phyloP scores from a whole-genome alignment of 352 stramenopile species.

The Globisporangium solare region DNA sequence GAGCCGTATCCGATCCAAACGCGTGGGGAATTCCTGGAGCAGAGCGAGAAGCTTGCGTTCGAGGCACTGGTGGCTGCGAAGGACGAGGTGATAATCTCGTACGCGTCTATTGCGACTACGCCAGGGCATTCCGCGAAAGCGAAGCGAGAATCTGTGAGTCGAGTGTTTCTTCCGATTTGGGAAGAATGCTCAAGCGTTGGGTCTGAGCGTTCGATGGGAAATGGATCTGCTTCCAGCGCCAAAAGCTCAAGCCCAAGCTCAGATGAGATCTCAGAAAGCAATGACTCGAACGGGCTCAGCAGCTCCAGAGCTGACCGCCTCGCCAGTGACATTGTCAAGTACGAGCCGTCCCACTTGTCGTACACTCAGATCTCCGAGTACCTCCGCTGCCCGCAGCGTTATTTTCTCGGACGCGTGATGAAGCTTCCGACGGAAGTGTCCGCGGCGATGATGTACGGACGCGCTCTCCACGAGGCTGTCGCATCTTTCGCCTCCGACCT shows the following conservation, averaged over 20 bases:
- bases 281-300: neutral
- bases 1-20: slow-evolving; percentile 56
- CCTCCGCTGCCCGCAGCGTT: slow-evolving; percentile 69
- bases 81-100: slow-evolving; percentile 48
- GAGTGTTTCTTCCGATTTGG: slow-evolving; percentile 30
- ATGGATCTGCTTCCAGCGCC: neutral
- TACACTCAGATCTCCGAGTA: slow-evolving; percentile 84
- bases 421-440: slow-evolving; percentile 44
- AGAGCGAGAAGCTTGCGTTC: slow-evolving; percentile 43
- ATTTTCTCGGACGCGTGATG: slow-evolving; percentile 69
- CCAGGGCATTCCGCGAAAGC: neutral
- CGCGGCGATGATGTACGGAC: slow-evolving; percentile 69
- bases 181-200: neutral
- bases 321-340: slow-evolving; percentile 14
- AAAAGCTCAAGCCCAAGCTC: neutral
- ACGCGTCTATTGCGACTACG: slow-evolving; percentile 24
- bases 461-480: slow-evolving; percentile 65
- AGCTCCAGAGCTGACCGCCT: neutral
- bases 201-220: neutral
- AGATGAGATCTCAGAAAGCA: neutral
- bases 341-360: slow-evolving; percentile 61
- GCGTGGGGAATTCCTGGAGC: slow-evolving; percentile 39
- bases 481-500: slow-evolving; percentile 40
- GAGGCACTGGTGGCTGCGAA: slow-evolving; percentile 31
- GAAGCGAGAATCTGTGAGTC: slow-evolving; percentile 24